A percentile compares a stretch with the other conserved stretches of the same genome.
phyloP scores from a whole-genome alignment of 441 rosid species.

The Capsella rubella region DNA sequence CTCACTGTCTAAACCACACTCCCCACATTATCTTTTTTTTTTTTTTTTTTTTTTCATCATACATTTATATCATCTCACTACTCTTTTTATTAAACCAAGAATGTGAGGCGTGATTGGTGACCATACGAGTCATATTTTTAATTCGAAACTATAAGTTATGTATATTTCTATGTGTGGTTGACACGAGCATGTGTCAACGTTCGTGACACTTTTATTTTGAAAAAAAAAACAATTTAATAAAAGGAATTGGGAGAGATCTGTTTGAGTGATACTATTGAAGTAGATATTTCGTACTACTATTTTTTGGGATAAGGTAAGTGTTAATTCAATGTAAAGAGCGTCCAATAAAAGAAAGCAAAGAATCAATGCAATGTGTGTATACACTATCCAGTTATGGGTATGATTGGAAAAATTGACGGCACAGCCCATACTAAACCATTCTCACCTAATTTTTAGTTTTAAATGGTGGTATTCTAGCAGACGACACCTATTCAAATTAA shows the following conservation, averaged over 20 bases:
- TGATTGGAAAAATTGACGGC: background rate
- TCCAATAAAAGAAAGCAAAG: background rate
- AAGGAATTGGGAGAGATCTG: slow-evolving; percentile 1
- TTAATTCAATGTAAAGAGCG: slow-evolving; percentile 17
- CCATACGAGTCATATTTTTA: slow-evolving; percentile 14
- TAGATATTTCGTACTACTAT: background rate
- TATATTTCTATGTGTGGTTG: slow-evolving; percentile 18
- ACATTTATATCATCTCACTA: background rate
- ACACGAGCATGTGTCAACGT: slow-evolving; percentile 5
- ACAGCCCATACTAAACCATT: background rate
- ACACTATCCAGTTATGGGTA: background rate
- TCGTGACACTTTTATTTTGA: background rate
- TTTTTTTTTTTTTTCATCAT: slow-evolving; percentile 13
- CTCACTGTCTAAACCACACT: slow-evolving; percentile 27
- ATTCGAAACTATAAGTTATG: background rate
- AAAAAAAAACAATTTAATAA: background rate
- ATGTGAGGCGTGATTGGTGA: slow-evolving; percentile 28
- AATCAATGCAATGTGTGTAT: slow-evolving; percentile 1
- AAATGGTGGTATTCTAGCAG: background rate
- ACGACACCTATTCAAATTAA: no score
- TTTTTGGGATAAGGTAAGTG: slow-evolving; percentile 24
- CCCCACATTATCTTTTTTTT: slow-evolving; percentile 23
- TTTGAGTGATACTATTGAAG: background rate
- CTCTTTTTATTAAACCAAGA: slow-evolving; percentile 23
- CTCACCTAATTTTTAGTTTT: background rate